Evolutionary conservation across 2,329 filamentous ascomycete genomes (phyloP), one percentile per base, ranked within the genome.

Genomic region (Dactylellina haptotyla): DNA sequence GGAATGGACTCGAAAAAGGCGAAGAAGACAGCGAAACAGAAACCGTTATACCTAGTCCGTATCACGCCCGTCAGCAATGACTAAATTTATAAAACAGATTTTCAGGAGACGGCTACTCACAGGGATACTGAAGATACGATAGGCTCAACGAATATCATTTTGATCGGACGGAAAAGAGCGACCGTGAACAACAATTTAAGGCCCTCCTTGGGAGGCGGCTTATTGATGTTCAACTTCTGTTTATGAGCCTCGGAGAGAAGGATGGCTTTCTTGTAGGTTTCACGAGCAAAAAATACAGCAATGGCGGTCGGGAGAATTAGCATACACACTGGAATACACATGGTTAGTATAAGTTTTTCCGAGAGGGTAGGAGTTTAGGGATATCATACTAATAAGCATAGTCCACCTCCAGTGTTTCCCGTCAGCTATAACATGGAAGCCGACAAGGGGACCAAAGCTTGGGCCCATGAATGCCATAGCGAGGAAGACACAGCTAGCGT

Each of bases 101-200:
- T 16, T 0, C 12, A 16, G 25, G 53, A 1, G 39, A n/a, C n/a
- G n/a, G n/a, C n/a, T 23, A 62, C 69, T 62, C n/a, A 73, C 69
- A 66, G 23, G 2, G 69, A 73, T 14, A 73, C 50, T 85, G 87
- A 58, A 87, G 88, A 26, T 87, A 94, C 90, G 53, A 94, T 90
- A 50, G 89, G 88, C 79, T 95, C 91, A 43, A 85, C 87, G 59
- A 86, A 57, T 26, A 90, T 83, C 91, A 94, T 94, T 25, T 88
- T 84, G 6, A 93, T 80, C 0, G 91, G 91, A 0, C 91, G 83
- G 0, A 88, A 89, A 37, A 93, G 82, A 0, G 92, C 88, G 14
- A 90, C 86, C 0, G 85, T 88, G 18, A 88, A 80, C 53, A 91
- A 84, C 76, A 90, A 84, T 32, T 81, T 83, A 46, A 86, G 57